These are phyloP conservation scores for Solanum neorickii DNA, from an alignment of 257 asterid species.

Conservation along the genomic window DNA sequence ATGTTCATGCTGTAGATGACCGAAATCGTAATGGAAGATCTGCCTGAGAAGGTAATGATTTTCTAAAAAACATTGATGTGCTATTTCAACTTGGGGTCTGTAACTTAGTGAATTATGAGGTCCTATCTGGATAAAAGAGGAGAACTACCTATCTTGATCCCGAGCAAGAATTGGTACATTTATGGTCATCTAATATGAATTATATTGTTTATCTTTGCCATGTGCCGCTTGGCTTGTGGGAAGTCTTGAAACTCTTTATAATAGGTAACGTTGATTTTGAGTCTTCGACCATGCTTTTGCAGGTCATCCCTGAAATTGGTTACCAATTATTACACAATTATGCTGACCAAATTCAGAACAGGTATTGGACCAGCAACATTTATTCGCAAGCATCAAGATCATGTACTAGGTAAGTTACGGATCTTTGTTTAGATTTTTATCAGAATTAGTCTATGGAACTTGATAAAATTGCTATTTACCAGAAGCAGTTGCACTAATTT, in stretches of 20 bases:
- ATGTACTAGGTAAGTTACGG: conserved; percentile 44
- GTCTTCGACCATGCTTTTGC: conserved; percentile 3
- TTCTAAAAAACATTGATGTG: conserved; percentile 3
- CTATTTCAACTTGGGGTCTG: background rate
- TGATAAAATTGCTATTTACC: background rate
- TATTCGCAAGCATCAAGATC: conserved; percentile 48
- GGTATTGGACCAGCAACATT: conserved; percentile 92
- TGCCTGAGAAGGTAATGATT: conserved; percentile 57
- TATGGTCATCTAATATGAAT: background rate
- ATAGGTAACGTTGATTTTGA: background rate
- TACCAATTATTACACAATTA: conserved; percentile 73
- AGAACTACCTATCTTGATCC: conserved; percentile 52
- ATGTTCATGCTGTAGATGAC: conserved; percentile 83
- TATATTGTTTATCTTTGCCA: background rate
- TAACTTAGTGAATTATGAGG: conserved; percentile 26
- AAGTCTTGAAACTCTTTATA: background rate
- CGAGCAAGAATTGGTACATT: conserved; percentile 64
- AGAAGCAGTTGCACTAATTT: background rate
- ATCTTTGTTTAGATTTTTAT: background rate
- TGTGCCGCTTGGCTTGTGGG: background rate
- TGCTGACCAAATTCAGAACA: conserved; percentile 49
- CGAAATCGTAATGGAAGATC: conserved; percentile 80
- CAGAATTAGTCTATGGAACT: background rate
- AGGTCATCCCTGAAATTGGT: conserved; percentile 89
- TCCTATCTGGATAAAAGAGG: conserved; percentile 69